A percentile compares a stretch with the other conserved stretches of the same genome.
phyloP scores from a whole-genome alignment of 2,329 filamentous ascomycete genomes.

The Trichophyton verrucosum region DNA sequence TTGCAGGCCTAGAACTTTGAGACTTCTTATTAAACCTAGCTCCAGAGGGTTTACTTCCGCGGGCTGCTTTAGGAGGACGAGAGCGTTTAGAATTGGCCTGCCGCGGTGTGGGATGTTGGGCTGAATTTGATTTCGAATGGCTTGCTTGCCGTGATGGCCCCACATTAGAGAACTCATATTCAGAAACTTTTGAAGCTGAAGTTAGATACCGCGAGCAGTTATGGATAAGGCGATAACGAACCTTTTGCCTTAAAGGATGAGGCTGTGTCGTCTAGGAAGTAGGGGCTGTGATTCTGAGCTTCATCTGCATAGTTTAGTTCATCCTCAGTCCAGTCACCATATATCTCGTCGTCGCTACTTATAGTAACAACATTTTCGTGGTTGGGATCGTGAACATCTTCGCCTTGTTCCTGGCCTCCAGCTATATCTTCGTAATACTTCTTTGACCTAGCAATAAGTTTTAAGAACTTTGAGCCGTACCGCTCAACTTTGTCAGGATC shows the following conservation, averaged over 20 bases:
- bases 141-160: neutral
- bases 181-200: conserved; percentile 8
- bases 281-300: conserved; percentile 14
- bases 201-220: neutral
- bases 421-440: conserved; percentile 33
- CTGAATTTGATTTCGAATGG: neutral
- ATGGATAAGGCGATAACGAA: conserved; percentile 8
- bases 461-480: conserved; percentile 34
- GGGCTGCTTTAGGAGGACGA: neutral
- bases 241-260: conserved; percentile 14
- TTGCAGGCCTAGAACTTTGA: neutral
- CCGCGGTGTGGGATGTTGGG: neutral
- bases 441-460: conserved; percentile 29
- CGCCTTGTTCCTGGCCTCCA: conserved; percentile 33
- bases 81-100: conserved; percentile 2
- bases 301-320: neutral
- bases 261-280: conserved; percentile 15
- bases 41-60: neutral
- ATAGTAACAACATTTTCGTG: conserved; percentile 36
- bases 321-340: conserved; percentile 12
- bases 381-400: conserved; percentile 33
- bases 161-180: conserved; percentile 13
- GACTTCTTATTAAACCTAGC: conserved; percentile 5
- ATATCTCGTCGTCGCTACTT: conserved; percentile 30
- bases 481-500: conserved; percentile 34